Evolutionary conservation across 139 green algal genomes (phyloP), one percentile per base, ranked within the genome.

Genomic region (Tetradesmus lagerheimii): DNA sequence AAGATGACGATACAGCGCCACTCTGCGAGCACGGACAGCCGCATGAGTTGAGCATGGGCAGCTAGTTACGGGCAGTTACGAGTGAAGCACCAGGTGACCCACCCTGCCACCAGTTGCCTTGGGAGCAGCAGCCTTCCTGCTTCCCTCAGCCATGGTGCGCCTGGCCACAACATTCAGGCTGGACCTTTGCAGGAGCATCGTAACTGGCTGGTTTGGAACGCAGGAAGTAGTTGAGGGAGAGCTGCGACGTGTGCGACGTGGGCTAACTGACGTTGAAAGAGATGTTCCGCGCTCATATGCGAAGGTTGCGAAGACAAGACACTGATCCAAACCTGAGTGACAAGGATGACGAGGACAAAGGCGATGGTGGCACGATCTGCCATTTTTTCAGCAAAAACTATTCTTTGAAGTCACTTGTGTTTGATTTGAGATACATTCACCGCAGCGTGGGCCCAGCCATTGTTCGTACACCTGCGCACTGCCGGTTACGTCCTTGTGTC

Each of bases 101-200:
- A 84, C 79, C 45, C 80, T 35, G 12, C 45, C 45, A 4, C 41
- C n/a, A 67, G 80, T 74, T 14, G 45, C 45, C 39, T 20, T n/a
- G 38, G 35, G n/a, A 71, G 57, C 57, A 31, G 57, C 57, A 71
- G 23, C 23, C 57, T 8, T 71, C 34, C 18, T 86, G 14, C 29
- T 74, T 27, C 45, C 37, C 35, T 82, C 80, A 74, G 80, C 43
- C 80, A 86, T 86, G 1, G 80, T 86, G 80, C 80, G 80, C 45
- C 80, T 86, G 35, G 80, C 80, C 29, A 74, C 29, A 25, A 86
- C 80, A 25, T 86, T 86, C 29, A 86, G 80, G 45, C 14, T 53
- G 25, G 37, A 50, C 38, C 80, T 71, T 4, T 34, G 16, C 39
- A 86, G 45, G 43, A 86, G 64, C 80, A 86, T 86, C 45, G 45